phyloP scores from a whole-genome alignment of 2,329 filamentous ascomycete species.

The Pestalotiopsis sp. region DNA sequence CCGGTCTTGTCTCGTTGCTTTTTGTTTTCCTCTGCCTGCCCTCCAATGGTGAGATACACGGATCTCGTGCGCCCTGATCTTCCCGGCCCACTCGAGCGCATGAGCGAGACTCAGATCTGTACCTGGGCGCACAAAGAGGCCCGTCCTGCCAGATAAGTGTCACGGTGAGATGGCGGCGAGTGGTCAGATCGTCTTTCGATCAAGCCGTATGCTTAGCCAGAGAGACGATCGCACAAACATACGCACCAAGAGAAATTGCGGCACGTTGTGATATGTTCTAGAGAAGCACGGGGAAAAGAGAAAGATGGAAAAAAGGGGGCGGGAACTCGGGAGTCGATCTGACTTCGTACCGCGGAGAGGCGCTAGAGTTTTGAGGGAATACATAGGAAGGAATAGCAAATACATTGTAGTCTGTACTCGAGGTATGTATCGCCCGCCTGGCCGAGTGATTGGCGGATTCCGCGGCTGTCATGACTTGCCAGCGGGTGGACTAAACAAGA shows the following conservation, averaged over 20 bases:
- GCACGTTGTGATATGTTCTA: no score
- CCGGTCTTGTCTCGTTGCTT: neutral
- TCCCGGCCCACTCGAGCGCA: neutral
- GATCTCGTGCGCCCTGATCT: conserved; percentile 5
- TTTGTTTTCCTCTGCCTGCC: neutral
- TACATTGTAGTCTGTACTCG: neutral
- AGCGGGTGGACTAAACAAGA: neutral
- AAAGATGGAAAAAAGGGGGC: neutral
- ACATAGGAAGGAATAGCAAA: neutral
- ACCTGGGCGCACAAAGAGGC: neutral
- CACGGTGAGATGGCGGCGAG: no score
- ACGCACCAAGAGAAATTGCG: neutral
- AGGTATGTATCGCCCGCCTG: no score
- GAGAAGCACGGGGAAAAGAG: no score
- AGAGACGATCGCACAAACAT: neutral
- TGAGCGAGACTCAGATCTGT: conserved; percentile 3
- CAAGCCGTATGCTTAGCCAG: no score
- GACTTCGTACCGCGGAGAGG: neutral
- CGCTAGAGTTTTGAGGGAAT: neutral
- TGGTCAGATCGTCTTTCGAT: no score
- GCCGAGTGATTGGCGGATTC: no score
- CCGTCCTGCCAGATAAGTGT: no score
- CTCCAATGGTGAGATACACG: neutral
- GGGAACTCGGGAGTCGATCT: neutral
- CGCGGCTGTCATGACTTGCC: neutral